phyloP scores from a whole-genome alignment of 306 rosid genomes.

The Phaseolus lunatus region DNA sequence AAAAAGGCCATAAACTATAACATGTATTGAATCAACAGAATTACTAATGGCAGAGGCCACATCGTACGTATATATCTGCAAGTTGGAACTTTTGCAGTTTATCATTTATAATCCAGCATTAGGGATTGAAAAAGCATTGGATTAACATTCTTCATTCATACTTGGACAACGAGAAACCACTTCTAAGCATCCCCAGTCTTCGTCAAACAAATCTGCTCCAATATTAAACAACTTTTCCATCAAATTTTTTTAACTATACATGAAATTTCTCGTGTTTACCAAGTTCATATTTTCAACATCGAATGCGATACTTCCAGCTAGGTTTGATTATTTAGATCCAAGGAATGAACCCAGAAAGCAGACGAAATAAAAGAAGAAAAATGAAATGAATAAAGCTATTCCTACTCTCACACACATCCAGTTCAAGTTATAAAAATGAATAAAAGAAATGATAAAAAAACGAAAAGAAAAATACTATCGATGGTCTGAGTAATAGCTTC shows the following conservation, averaged over 20 bases:
- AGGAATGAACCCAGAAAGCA: not conserved
- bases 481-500: not conserved
- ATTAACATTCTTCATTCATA: not conserved
- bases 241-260: not conserved
- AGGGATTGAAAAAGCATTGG: not conserved
- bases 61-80: not conserved
- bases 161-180: not conserved
- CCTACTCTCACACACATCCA: not conserved
- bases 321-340: slow-evolving; percentile 18
- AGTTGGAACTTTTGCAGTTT: slow-evolving; percentile 6
- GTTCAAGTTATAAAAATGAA: not conserved
- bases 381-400: not conserved
- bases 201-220: not conserved
- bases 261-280: not conserved
- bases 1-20: not conserved
- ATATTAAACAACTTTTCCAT: not conserved
- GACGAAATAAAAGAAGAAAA: not conserved
- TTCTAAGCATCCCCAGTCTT: not conserved
- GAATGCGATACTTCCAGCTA: not conserved
- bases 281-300: not conserved
- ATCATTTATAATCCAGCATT: not conserved
- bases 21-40: not conserved
- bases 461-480: not conserved
- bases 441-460: not conserved
- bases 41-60: not conserved